A percentile compares a stretch with the other conserved stretches of the same genome.
Conservation (phyloP, 78 protist species). For the Emiliania huxleyi region DNA sequence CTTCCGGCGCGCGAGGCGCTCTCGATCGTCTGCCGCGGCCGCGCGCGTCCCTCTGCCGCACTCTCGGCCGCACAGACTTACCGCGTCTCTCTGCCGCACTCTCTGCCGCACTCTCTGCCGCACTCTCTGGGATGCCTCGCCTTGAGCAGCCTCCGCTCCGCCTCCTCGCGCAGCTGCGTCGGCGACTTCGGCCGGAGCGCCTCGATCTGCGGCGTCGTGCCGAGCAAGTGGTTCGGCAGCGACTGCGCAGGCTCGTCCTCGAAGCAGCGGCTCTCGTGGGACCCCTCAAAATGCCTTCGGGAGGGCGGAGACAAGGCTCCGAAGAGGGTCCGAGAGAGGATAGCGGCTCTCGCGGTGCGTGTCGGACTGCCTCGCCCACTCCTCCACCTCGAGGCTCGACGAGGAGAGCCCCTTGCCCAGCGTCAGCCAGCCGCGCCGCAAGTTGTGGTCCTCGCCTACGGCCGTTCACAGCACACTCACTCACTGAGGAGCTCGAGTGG, state of each 20-base stretch:
- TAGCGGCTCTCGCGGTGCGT: too few species aligned
- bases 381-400: not conserved
- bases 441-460: constrained; percentile 36
- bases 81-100: too few species aligned
- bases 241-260: not conserved
- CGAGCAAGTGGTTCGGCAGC: not conserved
- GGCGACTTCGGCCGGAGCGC: constrained; percentile 38
- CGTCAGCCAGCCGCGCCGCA: constrained; percentile 53
- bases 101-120: too few species aligned
- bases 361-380: too few species aligned
- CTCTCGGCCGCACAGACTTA: too few species aligned
- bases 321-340: too few species aligned
- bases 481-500: too few species aligned
- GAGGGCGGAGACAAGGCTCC: too few species aligned
- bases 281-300: not conserved
- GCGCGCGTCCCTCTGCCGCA: not conserved
- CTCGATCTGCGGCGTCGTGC: constrained; percentile 13
- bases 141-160: not conserved
- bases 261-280: not conserved
- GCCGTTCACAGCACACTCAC: too few species aligned
- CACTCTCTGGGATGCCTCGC: too few species aligned
- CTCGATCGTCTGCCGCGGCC: not conserved
- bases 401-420: not conserved
- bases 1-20: too few species aligned
- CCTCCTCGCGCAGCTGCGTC: constrained; percentile 8